phyloP scores from a whole-genome alignment of 306 rosid genomes.

The Cucumis sativus region DNA sequence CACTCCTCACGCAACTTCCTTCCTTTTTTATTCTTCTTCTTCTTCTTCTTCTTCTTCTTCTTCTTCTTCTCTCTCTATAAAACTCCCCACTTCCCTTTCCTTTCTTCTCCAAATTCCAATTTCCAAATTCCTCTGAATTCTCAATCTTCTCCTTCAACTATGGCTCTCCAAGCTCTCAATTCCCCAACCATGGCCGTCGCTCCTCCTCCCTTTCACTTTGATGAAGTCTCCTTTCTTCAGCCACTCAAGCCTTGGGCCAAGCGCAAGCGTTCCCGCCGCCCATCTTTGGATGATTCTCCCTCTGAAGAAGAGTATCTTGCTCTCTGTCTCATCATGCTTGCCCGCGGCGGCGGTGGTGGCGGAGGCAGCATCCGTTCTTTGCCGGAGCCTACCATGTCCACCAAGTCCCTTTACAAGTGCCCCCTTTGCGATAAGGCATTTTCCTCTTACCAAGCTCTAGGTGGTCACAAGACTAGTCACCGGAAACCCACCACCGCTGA shows the following conservation, averaged over 20 bases:
- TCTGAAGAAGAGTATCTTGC: slow-evolving; percentile 87
- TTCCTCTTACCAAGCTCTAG: slow-evolving; percentile 78
- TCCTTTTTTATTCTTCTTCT: background rate
- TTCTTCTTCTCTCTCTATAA: slow-evolving; percentile 16
- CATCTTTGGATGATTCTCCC: slow-evolving; percentile 27
- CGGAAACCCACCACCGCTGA: slow-evolving; percentile 25
- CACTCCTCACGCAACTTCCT: slow-evolving; percentile 84
- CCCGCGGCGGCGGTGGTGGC: slow-evolving; percentile 48
- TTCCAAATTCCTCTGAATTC: background rate
- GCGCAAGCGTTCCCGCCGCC: slow-evolving; percentile 59
- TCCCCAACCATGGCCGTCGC: slow-evolving; percentile 37
- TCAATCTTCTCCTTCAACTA: background rate
- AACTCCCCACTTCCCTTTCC: background rate
- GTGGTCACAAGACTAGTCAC: slow-evolving; percentile 95
- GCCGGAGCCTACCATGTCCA: background rate
- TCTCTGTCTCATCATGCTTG: slow-evolving; percentile 93
- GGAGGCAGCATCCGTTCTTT: slow-evolving; percentile 11
- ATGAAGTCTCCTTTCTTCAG: slow-evolving; percentile 18
- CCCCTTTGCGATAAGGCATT: slow-evolving; percentile 62
- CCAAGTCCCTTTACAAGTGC: slow-evolving; percentile 39
- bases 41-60: too few species aligned
- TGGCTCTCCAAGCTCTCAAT: slow-evolving; percentile 75
- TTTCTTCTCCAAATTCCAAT: slow-evolving; percentile 10
- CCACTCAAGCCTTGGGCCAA: slow-evolving; percentile 52
- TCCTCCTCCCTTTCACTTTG: slow-evolving; percentile 9